A percentile compares a stretch with the other conserved stretches of the same genome.
These are phyloP conservation scores for Aspergillus sp. DNA, from an alignment of 2,329 filamentous ascomycete genomes.

Conservation along the genomic window DNA sequence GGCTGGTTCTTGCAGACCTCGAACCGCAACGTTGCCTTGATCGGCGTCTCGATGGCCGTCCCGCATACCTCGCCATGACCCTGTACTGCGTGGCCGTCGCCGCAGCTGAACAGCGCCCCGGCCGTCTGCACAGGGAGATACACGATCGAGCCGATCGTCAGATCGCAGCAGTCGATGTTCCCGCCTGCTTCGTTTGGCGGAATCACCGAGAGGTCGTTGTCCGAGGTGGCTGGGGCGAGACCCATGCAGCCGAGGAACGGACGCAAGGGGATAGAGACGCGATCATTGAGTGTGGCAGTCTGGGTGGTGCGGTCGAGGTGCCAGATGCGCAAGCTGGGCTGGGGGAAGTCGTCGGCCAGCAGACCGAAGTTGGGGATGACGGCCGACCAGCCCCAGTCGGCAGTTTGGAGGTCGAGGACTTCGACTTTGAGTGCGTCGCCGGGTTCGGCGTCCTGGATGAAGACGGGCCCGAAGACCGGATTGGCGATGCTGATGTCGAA, in stretches of 20 bases:
- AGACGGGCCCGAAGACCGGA: conserved; percentile 54
- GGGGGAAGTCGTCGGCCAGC: conserved; percentile 49
- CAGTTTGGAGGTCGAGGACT: conserved; percentile 47
- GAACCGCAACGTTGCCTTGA: conserved; percentile 51
- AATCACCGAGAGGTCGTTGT: conserved; percentile 50
- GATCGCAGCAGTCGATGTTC: conserved; percentile 56
- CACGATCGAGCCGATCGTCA: conserved; percentile 48
- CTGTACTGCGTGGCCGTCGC: conserved; percentile 56
- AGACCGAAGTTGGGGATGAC: conserved; percentile 54
- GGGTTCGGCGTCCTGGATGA: conserved; percentile 49
- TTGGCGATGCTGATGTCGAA: conserved; percentile 47
- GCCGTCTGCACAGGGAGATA: conserved; percentile 52
- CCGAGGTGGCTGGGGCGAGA: conserved; percentile 44
- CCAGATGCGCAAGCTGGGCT: conserved; percentile 51
- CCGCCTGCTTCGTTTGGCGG: conserved; percentile 54
- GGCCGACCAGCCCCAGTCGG: conserved; percentile 55
- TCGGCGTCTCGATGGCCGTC: conserved; percentile 57
- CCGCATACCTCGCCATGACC: conserved; percentile 58
- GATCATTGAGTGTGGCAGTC: conserved; percentile 18
- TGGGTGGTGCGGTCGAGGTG: conserved; percentile 41
- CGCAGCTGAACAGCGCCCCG: conserved; percentile 55
- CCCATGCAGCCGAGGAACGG: conserved; percentile 57
- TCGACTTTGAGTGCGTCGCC: conserved; percentile 56
- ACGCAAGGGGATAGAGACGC: conserved; percentile 50
- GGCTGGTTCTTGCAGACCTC: conserved; percentile 48